phyloP scores from a whole-genome alignment of 257 asterid species.

The Ajuga chamaepitys region DNA sequence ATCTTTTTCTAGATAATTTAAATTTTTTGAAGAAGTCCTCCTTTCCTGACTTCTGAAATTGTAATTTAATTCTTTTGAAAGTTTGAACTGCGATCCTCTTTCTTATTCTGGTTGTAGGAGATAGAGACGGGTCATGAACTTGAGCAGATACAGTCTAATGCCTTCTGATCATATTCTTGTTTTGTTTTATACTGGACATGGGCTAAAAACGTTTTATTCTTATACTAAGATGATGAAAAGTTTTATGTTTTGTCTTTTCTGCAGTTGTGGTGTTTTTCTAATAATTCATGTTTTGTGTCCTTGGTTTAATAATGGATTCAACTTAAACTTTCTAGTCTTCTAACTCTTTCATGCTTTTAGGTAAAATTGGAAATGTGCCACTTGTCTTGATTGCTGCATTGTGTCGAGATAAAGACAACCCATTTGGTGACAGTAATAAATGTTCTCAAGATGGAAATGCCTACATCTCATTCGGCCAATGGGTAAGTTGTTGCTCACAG shows the following conservation, averaged over 20 bases:
- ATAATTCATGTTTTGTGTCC: background rate
- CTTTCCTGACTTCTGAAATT: background rate
- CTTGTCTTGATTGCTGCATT: slow-evolving; percentile 91
- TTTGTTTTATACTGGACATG: background rate
- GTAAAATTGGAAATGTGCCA: slow-evolving; percentile 97
- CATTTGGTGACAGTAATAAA: slow-evolving; percentile 68
- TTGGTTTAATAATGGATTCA: background rate
- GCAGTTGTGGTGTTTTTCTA: background rate
- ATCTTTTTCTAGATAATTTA: background rate
- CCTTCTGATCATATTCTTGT: background rate
- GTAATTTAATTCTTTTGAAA: background rate
- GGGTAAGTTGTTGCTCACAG: slow-evolving; percentile 50
- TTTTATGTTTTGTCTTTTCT: background rate
- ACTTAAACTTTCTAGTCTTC: background rate
- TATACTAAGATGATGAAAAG: background rate
- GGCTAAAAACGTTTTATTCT: background rate
- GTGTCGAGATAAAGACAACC: slow-evolving; percentile 86
- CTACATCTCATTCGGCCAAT: slow-evolving; percentile 96
- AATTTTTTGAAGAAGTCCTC: background rate
- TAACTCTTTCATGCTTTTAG: slow-evolving; percentile 33
- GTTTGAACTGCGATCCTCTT: background rate
- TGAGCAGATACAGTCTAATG: background rate
- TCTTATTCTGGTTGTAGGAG: background rate
- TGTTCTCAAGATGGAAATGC: slow-evolving; percentile 98
- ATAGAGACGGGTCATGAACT: background rate